Evolutionary conservation across 148 eudicot genomes (phyloP).

Genomic region (Bassia scoparia): DNA sequence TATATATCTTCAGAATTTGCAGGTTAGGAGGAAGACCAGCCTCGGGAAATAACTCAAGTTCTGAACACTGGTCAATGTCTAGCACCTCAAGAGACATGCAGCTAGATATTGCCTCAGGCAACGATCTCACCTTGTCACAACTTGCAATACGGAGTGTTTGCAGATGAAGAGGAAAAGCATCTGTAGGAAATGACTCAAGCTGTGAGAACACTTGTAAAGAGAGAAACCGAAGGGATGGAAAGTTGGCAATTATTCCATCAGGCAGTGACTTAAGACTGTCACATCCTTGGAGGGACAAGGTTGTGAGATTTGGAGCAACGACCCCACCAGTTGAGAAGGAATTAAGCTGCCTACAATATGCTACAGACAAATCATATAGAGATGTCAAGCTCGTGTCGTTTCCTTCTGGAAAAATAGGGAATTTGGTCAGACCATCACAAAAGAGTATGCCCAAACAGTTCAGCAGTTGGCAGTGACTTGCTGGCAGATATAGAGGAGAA

Average conservation of each 20-base stretch:
- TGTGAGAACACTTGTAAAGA: not conserved
- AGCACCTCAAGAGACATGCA: not conserved
- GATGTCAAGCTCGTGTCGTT: not conserved
- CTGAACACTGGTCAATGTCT: not conserved
- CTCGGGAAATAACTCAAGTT: not conserved
- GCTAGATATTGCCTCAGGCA: not conserved
- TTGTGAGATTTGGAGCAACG: not conserved
- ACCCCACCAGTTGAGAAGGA: not conserved
- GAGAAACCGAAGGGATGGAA: conserved; percentile 3
- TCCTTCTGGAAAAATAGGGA: not conserved
- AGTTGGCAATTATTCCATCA: not conserved
- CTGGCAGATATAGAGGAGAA: not conserved
- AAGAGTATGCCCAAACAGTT: not conserved
- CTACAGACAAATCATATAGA: not conserved
- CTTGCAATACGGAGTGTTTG: not conserved
- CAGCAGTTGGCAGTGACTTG: not conserved
- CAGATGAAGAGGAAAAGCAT: conserved; percentile 1
- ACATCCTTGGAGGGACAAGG: not conserved
- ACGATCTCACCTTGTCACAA: not conserved
- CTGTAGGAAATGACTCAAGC: not conserved
- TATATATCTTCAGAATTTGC: not conserved
- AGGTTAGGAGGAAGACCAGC: not conserved
- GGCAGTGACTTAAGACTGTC: not conserved
- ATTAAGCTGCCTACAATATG: not conserved
- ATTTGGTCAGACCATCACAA: not conserved